Base-by-base conservation (phyloP, 495 filamentous ascomycete species). In the Stereocaulon alpinum region DNA sequence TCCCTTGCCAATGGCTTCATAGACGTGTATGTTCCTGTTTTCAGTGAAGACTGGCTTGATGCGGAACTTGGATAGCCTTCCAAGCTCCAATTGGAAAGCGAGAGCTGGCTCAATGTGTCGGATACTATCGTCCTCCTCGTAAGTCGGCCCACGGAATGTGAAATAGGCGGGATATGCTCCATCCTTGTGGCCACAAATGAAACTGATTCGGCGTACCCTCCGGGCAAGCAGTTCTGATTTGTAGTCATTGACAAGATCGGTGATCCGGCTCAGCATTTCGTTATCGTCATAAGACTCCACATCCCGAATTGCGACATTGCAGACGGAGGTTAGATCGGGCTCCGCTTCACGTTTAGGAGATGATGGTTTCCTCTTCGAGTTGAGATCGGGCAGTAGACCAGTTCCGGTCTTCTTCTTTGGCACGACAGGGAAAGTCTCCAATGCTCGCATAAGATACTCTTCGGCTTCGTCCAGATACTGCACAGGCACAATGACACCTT, bases 21-120 rank as follows among this genome's bases (percentile, higher is more conserved):
- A 98, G 53, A 98, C 90, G 74, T 97, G 94, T 61, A 98, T 96
- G 76, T 94, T 96, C 62, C 92, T 85, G 76, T 98, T 98, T 72
- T 97, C 92, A 0, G 94, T 97, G 78, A 98, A 98, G 45, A 97
- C 89, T 1, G 93, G 91, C 74, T 89, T 93, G 76, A 97, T 92
- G 72, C 86, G 85, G 83, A 98, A 98, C 71, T 96, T 97, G 66
- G 88, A 86, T 44, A 98, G 82, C 73, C 93, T 86, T 22, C 86
- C 84, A 60, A 98, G 81, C 72, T 98, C 93, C 66, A 96, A 85
- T 79, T 98, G 93, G 87, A 97, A 98, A 66, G 93, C 91, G 67
- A 96, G 76, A 52, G 93, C 92, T 44, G 93, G 93, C 74, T 98
- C 93, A 61, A 83, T 91, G 74, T 98, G 94, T 75, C 93, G 92